Evolutionary conservation across 2,329 filamentous ascomycete species (phyloP).

Genomic region (Sporothrix protearum): DNA sequence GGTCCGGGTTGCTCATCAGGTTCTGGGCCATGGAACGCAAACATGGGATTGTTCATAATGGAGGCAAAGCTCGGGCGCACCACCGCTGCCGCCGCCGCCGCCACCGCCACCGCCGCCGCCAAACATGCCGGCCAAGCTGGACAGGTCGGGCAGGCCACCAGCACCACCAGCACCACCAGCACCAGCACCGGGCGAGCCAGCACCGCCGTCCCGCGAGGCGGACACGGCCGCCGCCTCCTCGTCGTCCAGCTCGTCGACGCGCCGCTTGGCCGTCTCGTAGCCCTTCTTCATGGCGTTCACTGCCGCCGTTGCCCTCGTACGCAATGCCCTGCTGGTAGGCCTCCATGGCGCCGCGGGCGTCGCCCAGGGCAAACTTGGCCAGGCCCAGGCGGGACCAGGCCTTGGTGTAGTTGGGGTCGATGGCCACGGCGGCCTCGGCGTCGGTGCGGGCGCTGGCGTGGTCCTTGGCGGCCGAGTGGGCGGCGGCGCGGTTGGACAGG

Average conservation of each 20-base stretch:
- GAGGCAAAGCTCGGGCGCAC: conserved; percentile 83
- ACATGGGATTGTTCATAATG: conserved; percentile 98
- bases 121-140: conserved; percentile 68
- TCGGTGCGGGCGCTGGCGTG: conserved; percentile 81
- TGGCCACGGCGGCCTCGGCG: conserved; percentile 81
- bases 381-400: conserved; percentile 93
- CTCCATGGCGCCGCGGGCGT: conserved; percentile 88
- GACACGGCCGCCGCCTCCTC: conserved; percentile 51
- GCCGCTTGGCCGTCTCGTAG: conserved; percentile 85
- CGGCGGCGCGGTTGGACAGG: conserved; percentile 94
- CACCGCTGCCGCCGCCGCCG: conserved; percentile 61
- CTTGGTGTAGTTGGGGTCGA: conserved; percentile 93
- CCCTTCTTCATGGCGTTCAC: conserved; percentile 98
- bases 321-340: conserved; percentile 92
- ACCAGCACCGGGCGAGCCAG: conserved; percentile 23
- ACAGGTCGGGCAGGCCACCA: conserved; percentile 69
- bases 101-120: conserved; percentile 52
- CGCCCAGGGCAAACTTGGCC: conserved; percentile 85
- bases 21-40: conserved; percentile 95
- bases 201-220: conserved; percentile 31
- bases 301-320: conserved; percentile 87
- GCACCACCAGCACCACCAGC: conserved; percentile 40
- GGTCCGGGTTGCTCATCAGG: conserved; percentile 92
- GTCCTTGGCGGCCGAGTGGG: conserved; percentile 78
- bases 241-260: conserved; percentile 71